Evolutionary conservation across 2,329 filamentous ascomycete species (phyloP), one percentile per base, ranked within the genome.

Genomic region (Beauveria australis): DNA sequence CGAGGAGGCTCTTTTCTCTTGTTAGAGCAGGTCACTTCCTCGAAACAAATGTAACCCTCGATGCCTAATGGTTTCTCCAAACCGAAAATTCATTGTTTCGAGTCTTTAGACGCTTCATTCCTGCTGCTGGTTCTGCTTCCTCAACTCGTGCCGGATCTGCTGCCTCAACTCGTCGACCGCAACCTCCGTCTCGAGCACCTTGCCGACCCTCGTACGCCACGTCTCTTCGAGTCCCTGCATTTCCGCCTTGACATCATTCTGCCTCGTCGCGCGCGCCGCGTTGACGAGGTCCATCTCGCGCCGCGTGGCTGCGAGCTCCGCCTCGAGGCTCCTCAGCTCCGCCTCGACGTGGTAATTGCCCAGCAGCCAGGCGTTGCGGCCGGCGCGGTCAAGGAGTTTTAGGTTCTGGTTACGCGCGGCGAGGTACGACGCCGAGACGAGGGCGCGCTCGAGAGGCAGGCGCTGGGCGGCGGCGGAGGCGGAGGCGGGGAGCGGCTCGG

Each of bases 301-400:
- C 72, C 86, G 87, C 22, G 82, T 76, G 44, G 78, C 80, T 16
- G 85, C 86, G 54, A 97, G 78, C 68, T 96, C 91, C 49, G 79
- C 79, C 79, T 97, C 93, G 28, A 95, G 69, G 14, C 73, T 73
- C 55, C 81, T 80, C 24, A 75, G 66, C 47, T 91, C 82, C 48
- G 84, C 83, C 75, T 97, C 93, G 22, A 92, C 74, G 66, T 89
- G 85, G 67, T 87, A 84, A 73, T 99, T 99, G 6, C 85, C 85
- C 9, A 96, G 82, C 60, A 99, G 79, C 93, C 94, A 97, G 10
- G 91, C 88, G 73, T 96, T 96, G 75, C 91, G 91, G 66, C 93
- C 94, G 73, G 87, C 87, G 55, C 81, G 81, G 68, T 94, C 89
- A 22, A 96, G 82, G n/a, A 96, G 80, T 1, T 79, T 77, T 19